phyloP scores from a whole-genome alignment of 2,329 filamentous ascomycete species.

The Davidsoniella eucalypti region DNA sequence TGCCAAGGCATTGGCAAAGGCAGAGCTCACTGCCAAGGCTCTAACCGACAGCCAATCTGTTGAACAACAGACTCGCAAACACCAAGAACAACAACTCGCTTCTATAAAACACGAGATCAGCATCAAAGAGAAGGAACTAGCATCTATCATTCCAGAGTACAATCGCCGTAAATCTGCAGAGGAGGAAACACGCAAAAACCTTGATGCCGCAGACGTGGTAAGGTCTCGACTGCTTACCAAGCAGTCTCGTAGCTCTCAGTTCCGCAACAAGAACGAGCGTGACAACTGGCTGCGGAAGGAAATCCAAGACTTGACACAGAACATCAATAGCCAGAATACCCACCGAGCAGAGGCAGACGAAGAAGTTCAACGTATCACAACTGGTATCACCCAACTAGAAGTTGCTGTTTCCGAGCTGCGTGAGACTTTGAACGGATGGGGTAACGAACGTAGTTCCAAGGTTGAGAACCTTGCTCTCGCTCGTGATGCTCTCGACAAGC shows the following conservation, averaged over 20 bases:
- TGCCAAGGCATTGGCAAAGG: slow-evolving; percentile 64
- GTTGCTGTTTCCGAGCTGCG: slow-evolving; percentile 54
- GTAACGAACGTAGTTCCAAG: slow-evolving; percentile 54
- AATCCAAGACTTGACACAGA: slow-evolving; percentile 62
- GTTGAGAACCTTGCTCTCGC: slow-evolving; percentile 60
- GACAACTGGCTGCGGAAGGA: slow-evolving; percentile 69
- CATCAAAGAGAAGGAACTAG: slow-evolving; percentile 59
- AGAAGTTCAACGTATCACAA: slow-evolving; percentile 57
- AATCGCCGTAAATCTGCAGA: slow-evolving; percentile 59
- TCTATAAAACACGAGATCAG: slow-evolving; percentile 59
- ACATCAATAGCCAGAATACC: slow-evolving; percentile 64
- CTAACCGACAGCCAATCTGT: slow-evolving; percentile 69
- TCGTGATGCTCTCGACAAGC: slow-evolving; percentile 59
- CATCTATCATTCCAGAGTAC: slow-evolving; percentile 60
- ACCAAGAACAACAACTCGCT: slow-evolving; percentile 56
- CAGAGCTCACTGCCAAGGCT: slow-evolving; percentile 69
- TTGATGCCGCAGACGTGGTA: slow-evolving; percentile 60
- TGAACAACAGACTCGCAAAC: slow-evolving; percentile 53
- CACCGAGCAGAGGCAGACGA: slow-evolving; percentile 73
- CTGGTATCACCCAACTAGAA: slow-evolving; percentile 56
- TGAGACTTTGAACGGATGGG: slow-evolving; percentile 61
- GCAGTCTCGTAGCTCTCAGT: slow-evolving; percentile 75
- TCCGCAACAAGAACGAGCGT: slow-evolving; percentile 73
- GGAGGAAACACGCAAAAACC: slow-evolving; percentile 47
- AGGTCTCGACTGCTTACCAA: slow-evolving; percentile 76